These are phyloP conservation scores for Plasmodium fragile DNA, from an alignment of 169 alveolate genomes.

Conservation along the genomic window DNA sequence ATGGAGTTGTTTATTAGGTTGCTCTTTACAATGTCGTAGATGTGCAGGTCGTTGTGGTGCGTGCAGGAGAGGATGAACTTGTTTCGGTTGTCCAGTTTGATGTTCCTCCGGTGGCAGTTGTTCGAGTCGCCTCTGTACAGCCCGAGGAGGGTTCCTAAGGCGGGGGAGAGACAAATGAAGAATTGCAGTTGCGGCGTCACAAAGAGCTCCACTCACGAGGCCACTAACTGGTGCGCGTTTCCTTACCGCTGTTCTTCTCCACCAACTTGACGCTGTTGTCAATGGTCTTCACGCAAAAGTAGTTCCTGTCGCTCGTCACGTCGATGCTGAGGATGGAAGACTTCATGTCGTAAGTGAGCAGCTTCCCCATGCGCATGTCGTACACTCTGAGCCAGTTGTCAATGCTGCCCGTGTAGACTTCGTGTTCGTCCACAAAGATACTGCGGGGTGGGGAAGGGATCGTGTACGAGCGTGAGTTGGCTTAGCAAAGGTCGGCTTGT, in stretches of 20 bases:
- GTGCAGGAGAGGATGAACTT: constrained; percentile 62
- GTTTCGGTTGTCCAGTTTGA: constrained; percentile 48
- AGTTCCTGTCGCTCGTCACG: constrained; percentile 52
- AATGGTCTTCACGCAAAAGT: constrained; percentile 26
- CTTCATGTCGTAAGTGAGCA: constrained; percentile 44
- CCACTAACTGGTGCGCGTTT: not conserved
- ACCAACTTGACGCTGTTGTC: constrained; percentile 54
- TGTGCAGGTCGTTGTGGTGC: constrained; percentile 35
- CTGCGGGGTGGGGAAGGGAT: not conserved
- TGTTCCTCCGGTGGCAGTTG: constrained; percentile 58
- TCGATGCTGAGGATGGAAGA: constrained; percentile 65
- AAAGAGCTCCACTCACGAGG: not conserved
- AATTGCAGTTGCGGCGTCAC: not conserved
- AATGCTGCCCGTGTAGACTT: constrained; percentile 58
- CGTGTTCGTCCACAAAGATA: constrained; percentile 45
- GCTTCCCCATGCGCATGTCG: constrained; percentile 69
- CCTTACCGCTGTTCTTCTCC: constrained; percentile 73
- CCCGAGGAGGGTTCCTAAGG: constrained; percentile 52
- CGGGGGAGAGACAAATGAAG: not conserved
- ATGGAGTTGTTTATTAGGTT: constrained; percentile 44
- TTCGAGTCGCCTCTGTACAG: constrained; percentile 71
- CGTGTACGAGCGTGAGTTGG: not conserved
- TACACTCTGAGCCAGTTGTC: constrained; percentile 49
- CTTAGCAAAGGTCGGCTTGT: not conserved
- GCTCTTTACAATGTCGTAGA: constrained; percentile 64